These are phyloP conservation scores for Neopestalotiopsis rosae DNA, from an alignment of 2,329 filamentous ascomycete species.

Conservation along the genomic window DNA sequence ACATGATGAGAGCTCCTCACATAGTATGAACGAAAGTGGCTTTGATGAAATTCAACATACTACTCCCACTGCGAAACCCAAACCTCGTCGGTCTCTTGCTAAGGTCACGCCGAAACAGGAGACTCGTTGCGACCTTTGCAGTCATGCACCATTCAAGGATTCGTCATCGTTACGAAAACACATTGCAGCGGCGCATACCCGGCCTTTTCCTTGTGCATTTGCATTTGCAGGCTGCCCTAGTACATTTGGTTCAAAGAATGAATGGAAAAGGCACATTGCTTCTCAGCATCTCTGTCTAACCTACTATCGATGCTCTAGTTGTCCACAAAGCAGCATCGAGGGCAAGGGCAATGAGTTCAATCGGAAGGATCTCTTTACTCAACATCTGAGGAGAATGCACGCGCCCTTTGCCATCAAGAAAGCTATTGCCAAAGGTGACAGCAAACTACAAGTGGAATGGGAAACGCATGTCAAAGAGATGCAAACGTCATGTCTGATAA, in stretches of 20 bases:
- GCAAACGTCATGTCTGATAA: conserved; percentile 75
- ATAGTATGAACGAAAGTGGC: conserved; percentile 44
- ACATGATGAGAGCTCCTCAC: conserved; percentile 49
- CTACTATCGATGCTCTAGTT: conserved; percentile 69
- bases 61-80: conserved; percentile 44
- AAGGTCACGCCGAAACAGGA: conserved; percentile 61
- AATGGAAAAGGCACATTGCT: conserved; percentile 95
- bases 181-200: conserved; percentile 70
- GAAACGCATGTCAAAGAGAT: conserved; percentile 71
- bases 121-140: conserved; percentile 65
- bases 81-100: conserved; percentile 53
- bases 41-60: conserved; percentile 45
- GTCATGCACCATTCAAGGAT: conserved; percentile 70
- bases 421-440: conserved; percentile 61
- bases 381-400: conserved; percentile 95
- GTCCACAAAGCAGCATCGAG: conserved; percentile 52
- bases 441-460: conserved; percentile 66
- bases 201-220: conserved; percentile 85
- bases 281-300: conserved; percentile 83
- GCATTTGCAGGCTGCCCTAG: conserved; percentile 82
- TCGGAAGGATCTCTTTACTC: conserved; percentile 93
- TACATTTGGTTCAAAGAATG: conserved; percentile 91
- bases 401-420: conserved; percentile 70
- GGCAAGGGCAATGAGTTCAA: conserved; percentile 73
- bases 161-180: conserved; percentile 70